phyloP scores from a whole-genome alignment of 2,329 filamentous ascomycete genomes.

The Penicillium concentricum region DNA sequence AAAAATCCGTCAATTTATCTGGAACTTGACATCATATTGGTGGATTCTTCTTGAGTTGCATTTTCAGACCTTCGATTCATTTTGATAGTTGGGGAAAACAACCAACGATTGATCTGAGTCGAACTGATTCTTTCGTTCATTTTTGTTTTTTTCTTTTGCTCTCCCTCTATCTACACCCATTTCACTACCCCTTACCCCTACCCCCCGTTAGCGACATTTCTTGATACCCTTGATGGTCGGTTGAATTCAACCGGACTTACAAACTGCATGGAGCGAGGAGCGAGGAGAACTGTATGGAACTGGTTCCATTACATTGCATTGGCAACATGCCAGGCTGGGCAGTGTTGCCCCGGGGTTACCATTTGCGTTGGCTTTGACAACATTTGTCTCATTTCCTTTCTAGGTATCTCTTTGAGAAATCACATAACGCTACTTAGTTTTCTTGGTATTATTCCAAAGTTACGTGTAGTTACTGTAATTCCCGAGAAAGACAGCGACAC shows the following conservation, averaged over 20 bases:
- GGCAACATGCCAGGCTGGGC: background rate
- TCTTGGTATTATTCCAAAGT: background rate
- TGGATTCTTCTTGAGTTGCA: background rate
- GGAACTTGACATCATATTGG: background rate
- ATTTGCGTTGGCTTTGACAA: background rate
- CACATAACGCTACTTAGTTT: background rate
- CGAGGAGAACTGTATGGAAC: background rate
- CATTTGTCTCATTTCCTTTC: background rate
- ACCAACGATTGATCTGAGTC: background rate
- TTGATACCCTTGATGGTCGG: conserved; percentile 9
- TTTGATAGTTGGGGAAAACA: background rate
- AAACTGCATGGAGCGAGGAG: conserved; percentile 6
- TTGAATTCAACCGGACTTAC: background rate
- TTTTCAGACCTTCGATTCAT: background rate
- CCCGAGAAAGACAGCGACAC: background rate
- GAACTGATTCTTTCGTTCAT: background rate
- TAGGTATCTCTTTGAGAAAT: background rate
- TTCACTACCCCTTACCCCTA: background rate
- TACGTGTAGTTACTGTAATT: background rate
- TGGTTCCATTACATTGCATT: conserved; percentile 1
- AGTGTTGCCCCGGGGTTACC: background rate
- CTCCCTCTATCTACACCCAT: background rate
- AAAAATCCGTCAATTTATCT: background rate
- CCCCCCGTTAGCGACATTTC: conserved; percentile 2
- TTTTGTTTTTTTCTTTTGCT: background rate